Evolutionary conservation across 257 asterid species (phyloP), one percentile per base, ranked within the genome.

Genomic region (Nicotiana noctiflora): DNA sequence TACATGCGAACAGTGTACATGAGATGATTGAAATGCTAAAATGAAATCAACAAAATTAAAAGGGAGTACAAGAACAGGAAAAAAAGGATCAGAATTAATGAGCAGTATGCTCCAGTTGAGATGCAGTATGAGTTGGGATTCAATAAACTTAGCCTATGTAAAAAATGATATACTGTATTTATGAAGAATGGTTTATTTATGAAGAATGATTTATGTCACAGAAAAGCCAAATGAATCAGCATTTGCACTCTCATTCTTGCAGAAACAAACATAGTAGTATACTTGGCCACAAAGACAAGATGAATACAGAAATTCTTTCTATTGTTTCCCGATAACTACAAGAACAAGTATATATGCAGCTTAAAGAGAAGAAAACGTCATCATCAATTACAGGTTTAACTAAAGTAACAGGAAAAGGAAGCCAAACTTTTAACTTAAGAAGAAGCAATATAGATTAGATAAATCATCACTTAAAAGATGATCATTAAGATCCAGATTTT

Each of bases 1-100:
- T 61, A 84, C 15, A 82, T 62, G 81, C 82, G 86, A 72, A 83
- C 80, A 66, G 34, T 40, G 77, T 64, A 32, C 79, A 77, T 77
- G 79, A 77, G 82, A 56, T 11, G 25, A 56, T 32, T 44, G 27
- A 64, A 81, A 79, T 21, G 25, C 72, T 27, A 72, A 77, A 23
- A 74, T 4, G 62, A 23, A 67, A 53, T 18, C 15, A 65, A 53
- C 68, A 4, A 0, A 21, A 80, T 12, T 5, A 15, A 14, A 17
- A 52, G 1, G 60, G 34, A 46, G 23, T 23, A 46, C 40, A 23
- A 44, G 15, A 72, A 23, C 57, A 40, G 76, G 56, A 68, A 40
- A 11, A 19, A 2, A 11, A n/a, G n/a, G n/a, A 40, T 21, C 19
- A 70, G 57, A 12, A 70, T 12, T 32, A 2, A 70, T 70, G 32